Conservation (phyloP, 139 green algal species). For the Volvox africanus region DNA sequence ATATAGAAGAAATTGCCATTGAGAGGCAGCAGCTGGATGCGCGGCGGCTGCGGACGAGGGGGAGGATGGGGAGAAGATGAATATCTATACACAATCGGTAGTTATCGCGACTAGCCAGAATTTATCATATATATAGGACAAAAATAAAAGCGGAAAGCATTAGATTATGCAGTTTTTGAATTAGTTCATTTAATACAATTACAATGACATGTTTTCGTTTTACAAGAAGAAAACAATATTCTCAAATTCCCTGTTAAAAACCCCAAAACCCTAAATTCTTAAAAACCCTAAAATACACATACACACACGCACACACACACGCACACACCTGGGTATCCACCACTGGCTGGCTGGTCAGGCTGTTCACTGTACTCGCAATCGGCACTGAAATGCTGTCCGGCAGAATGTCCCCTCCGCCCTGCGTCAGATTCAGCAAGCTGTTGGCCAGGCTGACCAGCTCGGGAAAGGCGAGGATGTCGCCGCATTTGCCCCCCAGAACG, state of each 20-base stretch:
- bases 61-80: not conserved
- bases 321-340: constrained; percentile 3
- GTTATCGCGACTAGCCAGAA: too few relatives aligned
- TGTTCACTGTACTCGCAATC: not conserved
- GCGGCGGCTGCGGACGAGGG: constrained; percentile 6
- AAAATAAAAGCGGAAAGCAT: too few relatives aligned
- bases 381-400: not conserved
- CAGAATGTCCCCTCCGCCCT: not conserved
- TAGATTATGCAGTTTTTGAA: too few relatives aligned
- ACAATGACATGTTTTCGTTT: too few relatives aligned
- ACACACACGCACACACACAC: too few relatives aligned
- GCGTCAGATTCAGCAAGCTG: not conserved
- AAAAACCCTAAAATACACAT: too few relatives aligned
- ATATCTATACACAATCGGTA: too few relatives aligned
- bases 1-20: constrained; percentile 22
- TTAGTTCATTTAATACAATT: too few relatives aligned
- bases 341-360: not conserved
- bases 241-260: too few relatives aligned
- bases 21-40: constrained; percentile 31
- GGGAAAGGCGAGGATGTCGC: not conserved
- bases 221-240: too few relatives aligned
- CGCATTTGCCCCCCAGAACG: constrained; percentile 39
- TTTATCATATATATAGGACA: too few relatives aligned
- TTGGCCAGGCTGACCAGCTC: constrained; percentile 15
- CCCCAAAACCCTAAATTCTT: too few relatives aligned